Evolutionary conservation across 2,329 filamentous ascomycete genomes (phyloP).

Genomic region (Sporothrix brasiliensis): DNA sequence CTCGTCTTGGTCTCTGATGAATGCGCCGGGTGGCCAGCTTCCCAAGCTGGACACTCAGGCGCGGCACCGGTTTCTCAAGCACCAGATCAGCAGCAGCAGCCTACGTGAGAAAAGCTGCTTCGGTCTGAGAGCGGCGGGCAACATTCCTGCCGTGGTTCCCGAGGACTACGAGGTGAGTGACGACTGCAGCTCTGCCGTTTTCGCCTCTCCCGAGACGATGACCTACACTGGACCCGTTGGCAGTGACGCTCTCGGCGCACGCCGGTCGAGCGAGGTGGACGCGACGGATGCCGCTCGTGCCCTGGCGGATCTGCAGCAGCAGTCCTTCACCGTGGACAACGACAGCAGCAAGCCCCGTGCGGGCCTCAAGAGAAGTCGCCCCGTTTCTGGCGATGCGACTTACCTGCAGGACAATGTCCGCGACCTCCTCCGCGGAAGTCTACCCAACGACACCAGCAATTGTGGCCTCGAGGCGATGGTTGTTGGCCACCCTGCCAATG

Average conservation of each 20-base stretch:
- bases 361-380: constrained; percentile 62
- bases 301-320: constrained; percentile 63
- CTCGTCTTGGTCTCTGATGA: constrained; percentile 62
- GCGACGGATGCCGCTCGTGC: constrained; percentile 63
- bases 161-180: constrained; percentile 57
- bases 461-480: constrained; percentile 47
- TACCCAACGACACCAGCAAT: constrained; percentile 37
- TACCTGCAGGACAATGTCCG: constrained; percentile 67
- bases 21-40: constrained; percentile 56
- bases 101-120: constrained; percentile 48
- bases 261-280: constrained; percentile 53
- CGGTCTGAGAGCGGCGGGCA: constrained; percentile 52
- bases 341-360: constrained; percentile 41
- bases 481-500: constrained; percentile 39
- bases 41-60: constrained; percentile 61
- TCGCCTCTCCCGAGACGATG: constrained; percentile 58
- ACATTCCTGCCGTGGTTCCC: constrained; percentile 56
- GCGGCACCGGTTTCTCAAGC: constrained; percentile 65
- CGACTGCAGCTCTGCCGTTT: constrained; percentile 43
- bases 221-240: constrained; percentile 56
- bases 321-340: constrained; percentile 39
- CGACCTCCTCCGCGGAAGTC: constrained; percentile 56
- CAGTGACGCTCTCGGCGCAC: constrained; percentile 49
- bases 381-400: constrained; percentile 60
- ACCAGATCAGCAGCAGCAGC: constrained; percentile 46